These are phyloP conservation scores for Phyllosticta citribraziliensis DNA, from an alignment of 2,329 filamentous ascomycete genomes.

Conservation along the genomic window DNA sequence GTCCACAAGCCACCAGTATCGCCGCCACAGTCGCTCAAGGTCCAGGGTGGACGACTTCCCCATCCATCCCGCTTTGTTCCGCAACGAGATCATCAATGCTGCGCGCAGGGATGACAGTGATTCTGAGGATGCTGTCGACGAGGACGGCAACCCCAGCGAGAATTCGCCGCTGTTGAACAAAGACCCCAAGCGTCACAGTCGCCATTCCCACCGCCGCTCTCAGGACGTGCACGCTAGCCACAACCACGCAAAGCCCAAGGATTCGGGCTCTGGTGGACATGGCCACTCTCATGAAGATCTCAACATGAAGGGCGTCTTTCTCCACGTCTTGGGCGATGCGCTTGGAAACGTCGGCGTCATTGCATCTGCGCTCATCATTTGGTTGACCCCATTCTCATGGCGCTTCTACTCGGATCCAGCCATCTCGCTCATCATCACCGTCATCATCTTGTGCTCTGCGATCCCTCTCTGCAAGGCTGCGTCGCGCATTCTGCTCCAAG, in stretches of 20 bases:
- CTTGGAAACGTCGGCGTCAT: constrained; percentile 84
- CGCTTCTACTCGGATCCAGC: constrained; percentile 82
- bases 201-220: constrained; percentile 18
- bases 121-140: constrained; percentile 47
- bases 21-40: constrained; percentile 46
- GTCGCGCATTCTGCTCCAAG: constrained; percentile 83
- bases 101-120: constrained; percentile 51
- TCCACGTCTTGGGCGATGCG: constrained; percentile 68
- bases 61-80: constrained; percentile 81
- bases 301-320: constrained; percentile 76
- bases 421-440: constrained; percentile 88
- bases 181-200: constrained; percentile 16
- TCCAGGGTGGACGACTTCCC: constrained; percentile 52
- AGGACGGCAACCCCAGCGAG: constrained; percentile 33
- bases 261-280: constrained; percentile 49
- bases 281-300: constrained; percentile 78
- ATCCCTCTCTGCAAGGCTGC: constrained; percentile 72
- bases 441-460: constrained; percentile 62
- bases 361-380: constrained; percentile 74
- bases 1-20: neutral
- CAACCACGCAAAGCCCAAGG: constrained; percentile 69
- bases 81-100: constrained; percentile 87
- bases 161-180: constrained; percentile 26
- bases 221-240: constrained; percentile 53
- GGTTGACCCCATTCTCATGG: constrained; percentile 73